These are phyloP conservation scores for Botrytis galanthina DNA, from an alignment of 2,329 filamentous ascomycete genomes.

Conservation along the genomic window DNA sequence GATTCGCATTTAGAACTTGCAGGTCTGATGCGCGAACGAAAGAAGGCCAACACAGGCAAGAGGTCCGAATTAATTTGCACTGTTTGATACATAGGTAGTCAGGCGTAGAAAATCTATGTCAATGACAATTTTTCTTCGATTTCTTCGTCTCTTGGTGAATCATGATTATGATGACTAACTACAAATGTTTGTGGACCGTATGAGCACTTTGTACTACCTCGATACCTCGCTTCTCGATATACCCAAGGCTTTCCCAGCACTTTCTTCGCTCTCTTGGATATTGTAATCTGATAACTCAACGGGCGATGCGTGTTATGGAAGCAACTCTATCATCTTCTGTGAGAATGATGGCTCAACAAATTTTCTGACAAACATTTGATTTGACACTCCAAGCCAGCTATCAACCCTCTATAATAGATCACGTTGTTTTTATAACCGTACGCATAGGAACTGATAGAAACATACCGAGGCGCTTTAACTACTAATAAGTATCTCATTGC, in stretches of 20 bases:
- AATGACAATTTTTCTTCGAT: background rate
- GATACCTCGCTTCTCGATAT: too few relatives aligned
- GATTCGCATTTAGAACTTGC: background rate
- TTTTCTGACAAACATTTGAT: background rate
- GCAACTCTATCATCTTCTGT: background rate
- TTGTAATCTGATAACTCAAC: background rate
- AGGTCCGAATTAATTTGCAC: background rate
- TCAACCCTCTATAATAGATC: background rate
- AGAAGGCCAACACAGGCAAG: background rate
- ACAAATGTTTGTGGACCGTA: background rate
- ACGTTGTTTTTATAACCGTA: background rate
- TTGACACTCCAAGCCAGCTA: background rate
- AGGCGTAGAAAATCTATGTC: background rate
- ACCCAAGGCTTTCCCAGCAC: background rate
- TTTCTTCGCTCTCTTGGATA: background rate
- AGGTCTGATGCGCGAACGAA: background rate
- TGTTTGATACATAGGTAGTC: fast-evolving
- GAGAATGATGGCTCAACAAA: background rate
- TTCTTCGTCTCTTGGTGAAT: background rate
- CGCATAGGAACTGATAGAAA: background rate
- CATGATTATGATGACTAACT: background rate
- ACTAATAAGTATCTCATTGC: background rate
- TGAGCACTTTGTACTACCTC: background rate
- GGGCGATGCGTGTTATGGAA: background rate
- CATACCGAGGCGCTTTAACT: background rate